phyloP scores from a whole-genome alignment of 192 early-diverging fungal genomes.

The Entomortierella chlamydospora region DNA sequence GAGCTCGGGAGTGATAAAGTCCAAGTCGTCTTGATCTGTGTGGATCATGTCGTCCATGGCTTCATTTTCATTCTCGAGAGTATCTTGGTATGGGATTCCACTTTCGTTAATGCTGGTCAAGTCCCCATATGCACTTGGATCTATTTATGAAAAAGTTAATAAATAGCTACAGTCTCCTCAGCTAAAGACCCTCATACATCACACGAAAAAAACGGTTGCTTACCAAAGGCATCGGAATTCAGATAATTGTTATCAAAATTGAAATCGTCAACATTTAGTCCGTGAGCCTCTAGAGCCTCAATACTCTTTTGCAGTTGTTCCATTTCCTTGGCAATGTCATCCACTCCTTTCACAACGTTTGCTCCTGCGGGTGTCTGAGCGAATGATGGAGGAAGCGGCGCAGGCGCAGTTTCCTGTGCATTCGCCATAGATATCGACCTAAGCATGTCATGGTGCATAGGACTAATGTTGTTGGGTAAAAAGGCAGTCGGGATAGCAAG shows the following conservation, averaged over 20 bases:
- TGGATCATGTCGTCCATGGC: slow-evolving; percentile 35
- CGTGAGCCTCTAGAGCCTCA: slow-evolving; percentile 41
- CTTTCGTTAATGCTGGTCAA: slow-evolving; percentile 13
- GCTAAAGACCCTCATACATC: no score
- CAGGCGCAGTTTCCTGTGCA: slow-evolving; percentile 10
- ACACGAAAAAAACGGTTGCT: background rate
- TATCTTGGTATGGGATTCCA: slow-evolving; percentile 8
- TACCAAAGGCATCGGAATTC: slow-evolving; percentile 23
- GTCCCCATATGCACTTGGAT: slow-evolving; percentile 10
- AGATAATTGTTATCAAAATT: slow-evolving; percentile 41
- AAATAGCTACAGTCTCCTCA: no score
- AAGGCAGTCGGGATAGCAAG: slow-evolving; percentile 29
- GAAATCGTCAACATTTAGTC: slow-evolving; percentile 35
- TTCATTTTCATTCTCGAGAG: slow-evolving; percentile 2
- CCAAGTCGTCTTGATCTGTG: slow-evolving; percentile 27
- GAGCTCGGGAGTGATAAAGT: slow-evolving; percentile 18
- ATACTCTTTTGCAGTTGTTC: slow-evolving; percentile 45
- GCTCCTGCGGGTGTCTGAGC: slow-evolving; percentile 39
- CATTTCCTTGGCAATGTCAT: slow-evolving; percentile 45
- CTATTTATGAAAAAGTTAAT: slow-evolving; percentile 5
- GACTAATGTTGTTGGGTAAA: slow-evolving; percentile 35
- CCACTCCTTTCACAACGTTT: slow-evolving; percentile 27
- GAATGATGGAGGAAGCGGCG: slow-evolving; percentile 38
- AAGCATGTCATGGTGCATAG: slow-evolving; percentile 41
- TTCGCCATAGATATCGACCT: slow-evolving; percentile 48